Percentiles rank a stretch among this genome's conserved stretches.
Evolutionary conservation across 2,329 filamentous ascomycete genomes (phyloP).

Genomic region (Colletotrichum liriopes): DNA sequence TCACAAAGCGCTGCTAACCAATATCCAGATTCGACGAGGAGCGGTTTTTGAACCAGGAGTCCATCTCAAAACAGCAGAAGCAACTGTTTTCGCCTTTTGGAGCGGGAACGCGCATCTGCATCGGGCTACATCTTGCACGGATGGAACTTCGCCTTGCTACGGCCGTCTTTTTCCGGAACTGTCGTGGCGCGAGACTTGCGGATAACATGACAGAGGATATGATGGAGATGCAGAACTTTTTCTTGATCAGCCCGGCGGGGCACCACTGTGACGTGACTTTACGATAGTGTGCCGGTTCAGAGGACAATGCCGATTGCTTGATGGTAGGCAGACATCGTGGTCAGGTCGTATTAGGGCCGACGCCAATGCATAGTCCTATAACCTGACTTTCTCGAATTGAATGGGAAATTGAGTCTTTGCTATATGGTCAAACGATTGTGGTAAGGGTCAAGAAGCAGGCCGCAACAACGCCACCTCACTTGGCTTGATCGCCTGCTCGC

Average conservation of each 20-base stretch:
- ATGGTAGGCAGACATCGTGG: background rate
- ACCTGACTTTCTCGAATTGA: background rate
- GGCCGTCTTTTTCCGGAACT: constrained; percentile 67
- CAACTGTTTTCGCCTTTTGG: constrained; percentile 68
- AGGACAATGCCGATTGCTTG: background rate
- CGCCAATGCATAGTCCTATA: background rate
- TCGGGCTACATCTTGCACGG: constrained; percentile 71
- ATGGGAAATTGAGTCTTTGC: too few species aligned
- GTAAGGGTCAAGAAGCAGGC: background rate
- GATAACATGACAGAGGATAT: constrained; percentile 55
- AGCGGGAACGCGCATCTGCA: constrained; percentile 62
- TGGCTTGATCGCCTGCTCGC: background rate
- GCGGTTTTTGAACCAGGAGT: constrained; percentile 7
- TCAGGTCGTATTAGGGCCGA: background rate
- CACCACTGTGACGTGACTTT: constrained; percentile 50
- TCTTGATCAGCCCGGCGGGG: constrained; percentile 51
- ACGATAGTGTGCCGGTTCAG: too few species aligned
- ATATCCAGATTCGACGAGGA: constrained; percentile 7
- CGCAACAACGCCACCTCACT: background rate
- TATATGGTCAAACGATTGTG: background rate
- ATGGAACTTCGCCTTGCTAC: constrained; percentile 69
- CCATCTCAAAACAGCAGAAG: constrained; percentile 56
- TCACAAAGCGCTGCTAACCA: background rate
- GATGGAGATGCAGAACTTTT: constrained; percentile 54
- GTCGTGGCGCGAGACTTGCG: constrained; percentile 51